phyloP scores from a whole-genome alignment of 2,329 filamentous ascomycete genomes.

The Penicillium sclerotigenum region DNA sequence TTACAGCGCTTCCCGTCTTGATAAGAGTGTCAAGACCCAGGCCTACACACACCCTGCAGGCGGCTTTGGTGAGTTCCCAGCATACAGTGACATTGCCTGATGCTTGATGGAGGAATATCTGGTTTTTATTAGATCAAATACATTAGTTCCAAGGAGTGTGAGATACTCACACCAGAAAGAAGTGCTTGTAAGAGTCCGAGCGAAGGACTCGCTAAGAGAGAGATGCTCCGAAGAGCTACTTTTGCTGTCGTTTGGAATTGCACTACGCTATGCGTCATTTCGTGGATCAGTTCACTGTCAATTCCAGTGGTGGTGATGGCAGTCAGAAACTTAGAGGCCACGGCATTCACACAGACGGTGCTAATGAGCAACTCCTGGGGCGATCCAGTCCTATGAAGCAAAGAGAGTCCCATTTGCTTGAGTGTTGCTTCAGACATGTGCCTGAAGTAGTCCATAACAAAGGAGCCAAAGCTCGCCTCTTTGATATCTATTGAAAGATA shows the following conservation, averaged over 20 bases:
- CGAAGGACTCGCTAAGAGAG: not conserved
- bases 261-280: not conserved
- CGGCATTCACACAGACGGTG: not conserved
- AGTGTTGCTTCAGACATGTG: not conserved
- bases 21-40: not conserved
- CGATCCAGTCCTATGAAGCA: not conserved
- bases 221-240: not conserved
- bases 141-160: not conserved
- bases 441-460: not conserved
- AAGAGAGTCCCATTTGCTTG: not conserved
- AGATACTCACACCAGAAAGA: not conserved
- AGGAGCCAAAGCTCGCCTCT: not conserved
- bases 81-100: not conserved
- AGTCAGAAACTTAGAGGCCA: not conserved
- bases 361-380: not conserved
- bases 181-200: not conserved
- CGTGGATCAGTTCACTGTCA: not conserved
- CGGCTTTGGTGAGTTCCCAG: not conserved
- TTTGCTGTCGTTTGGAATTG: not conserved
- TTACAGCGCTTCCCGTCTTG: not conserved
- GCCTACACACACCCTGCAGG: not conserved
- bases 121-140: not conserved
- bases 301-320: not conserved
- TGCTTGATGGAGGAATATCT: not conserved
- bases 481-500: not conserved